Evolutionary conservation across 1,284 basidiomycete species (phyloP).

Genomic region (Rhodotorula sp.): DNA sequence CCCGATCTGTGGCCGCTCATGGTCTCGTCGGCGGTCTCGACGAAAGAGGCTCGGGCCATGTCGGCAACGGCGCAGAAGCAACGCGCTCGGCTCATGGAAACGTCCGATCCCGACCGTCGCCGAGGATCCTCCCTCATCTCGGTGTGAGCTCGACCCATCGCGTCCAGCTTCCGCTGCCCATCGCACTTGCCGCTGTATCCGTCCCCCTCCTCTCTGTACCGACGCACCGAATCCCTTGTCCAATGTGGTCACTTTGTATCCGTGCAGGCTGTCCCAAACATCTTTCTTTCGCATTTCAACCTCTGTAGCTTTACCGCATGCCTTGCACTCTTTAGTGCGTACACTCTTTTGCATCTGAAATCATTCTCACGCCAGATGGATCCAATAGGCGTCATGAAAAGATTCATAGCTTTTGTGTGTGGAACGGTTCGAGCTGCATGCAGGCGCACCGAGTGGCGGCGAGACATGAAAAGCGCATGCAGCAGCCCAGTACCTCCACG

Average conservation of each 20-base stretch:
- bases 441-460: no score
- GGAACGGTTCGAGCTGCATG: no score
- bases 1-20: constrained; percentile 23
- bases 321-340: not conserved
- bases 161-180: not conserved
- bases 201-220: not conserved
- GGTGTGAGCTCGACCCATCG: not conserved
- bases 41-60: not conserved
- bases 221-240: not conserved
- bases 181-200: not conserved
- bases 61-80: not conserved
- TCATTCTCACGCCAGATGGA: no score
- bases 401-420: no score
- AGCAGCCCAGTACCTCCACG: no score
- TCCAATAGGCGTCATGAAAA: no score
- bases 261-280: no score
- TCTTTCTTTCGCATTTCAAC: not conserved
- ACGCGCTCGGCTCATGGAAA: not conserved
- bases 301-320: not conserved
- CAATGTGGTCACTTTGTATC: not conserved
- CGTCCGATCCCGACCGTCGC: not conserved
- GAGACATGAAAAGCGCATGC: no score
- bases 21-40: constrained; percentile 2
- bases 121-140: not conserved
- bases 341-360: not conserved